These are phyloP conservation scores for Plantago coronopus DNA, from an alignment of 305 asterid species.

Conservation along the genomic window DNA sequence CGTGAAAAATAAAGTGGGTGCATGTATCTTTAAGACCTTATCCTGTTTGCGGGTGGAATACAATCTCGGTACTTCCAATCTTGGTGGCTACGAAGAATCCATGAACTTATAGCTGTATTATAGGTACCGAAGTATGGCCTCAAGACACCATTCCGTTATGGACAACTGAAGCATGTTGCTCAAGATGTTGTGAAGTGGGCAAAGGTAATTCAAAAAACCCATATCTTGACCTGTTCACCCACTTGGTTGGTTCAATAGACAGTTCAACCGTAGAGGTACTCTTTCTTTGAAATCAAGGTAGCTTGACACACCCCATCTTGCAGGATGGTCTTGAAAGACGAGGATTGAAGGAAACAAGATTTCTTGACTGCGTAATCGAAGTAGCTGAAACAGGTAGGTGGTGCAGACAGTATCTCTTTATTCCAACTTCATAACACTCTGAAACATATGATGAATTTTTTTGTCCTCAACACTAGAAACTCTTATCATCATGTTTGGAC, in stretches of 20 bases:
- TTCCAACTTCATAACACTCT: too few species aligned
- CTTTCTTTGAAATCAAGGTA: not conserved
- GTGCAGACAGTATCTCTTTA: too few species aligned
- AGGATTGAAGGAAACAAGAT: conserved; percentile 85
- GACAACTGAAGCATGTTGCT: conserved; percentile 91
- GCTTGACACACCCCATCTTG: conserved; percentile 15
- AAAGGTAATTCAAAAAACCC: conserved; percentile 45
- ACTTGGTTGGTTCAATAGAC: conserved; percentile 1
- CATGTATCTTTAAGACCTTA: too few species aligned
- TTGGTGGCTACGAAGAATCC: conserved; percentile 12
- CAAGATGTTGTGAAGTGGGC: conserved; percentile 83
- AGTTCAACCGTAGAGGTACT: not conserved
- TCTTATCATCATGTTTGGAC: too few species aligned
- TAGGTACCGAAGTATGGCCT: conserved; percentile 80
- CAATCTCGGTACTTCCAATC: conserved; percentile 12
- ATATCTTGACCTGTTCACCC: conserved; percentile 2
- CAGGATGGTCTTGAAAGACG: conserved; percentile 96
- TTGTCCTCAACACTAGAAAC: too few species aligned
- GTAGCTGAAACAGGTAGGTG: conserved; percentile 78
- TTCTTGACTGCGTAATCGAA: conserved; percentile 69
- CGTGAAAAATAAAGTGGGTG: too few species aligned
- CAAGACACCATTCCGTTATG: conserved; percentile 94
- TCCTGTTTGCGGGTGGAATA: not conserved
- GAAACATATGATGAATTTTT: too few species aligned
- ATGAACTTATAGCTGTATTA: conserved; percentile 28